Base-by-base conservation (phyloP, 805 yeast species). In the Suhomyces emberorum region DNA sequence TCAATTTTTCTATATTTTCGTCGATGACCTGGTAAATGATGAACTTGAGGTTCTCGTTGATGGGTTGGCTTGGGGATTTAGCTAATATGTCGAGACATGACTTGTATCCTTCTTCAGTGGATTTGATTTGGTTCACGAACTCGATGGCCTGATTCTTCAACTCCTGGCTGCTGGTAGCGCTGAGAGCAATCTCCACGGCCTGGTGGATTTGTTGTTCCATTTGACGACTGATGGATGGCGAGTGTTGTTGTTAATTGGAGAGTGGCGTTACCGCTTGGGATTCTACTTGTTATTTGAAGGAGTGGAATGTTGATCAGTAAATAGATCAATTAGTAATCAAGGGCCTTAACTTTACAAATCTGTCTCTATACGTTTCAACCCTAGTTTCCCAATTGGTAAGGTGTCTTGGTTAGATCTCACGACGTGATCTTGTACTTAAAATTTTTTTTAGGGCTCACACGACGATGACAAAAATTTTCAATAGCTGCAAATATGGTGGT, bases 101-200 rank as follows among this genome's bases (percentile, higher is more conserved):
- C 40, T 69, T 61, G 72, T 77, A 78, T 2, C 81, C 81, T 39
- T 76, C 74, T 18, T 65, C 65, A 4, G 81, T 69, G 23, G 70
- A 48, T 48, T 78, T 78, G 48, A 78, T 59, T 41, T 73, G 74
- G 41, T 69, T 68, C 44, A 77, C 72, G 53, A 74, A 77, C 16
- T 69, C 69, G 37, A 72, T 59, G 11, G 82, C 78, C 48, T 71
- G 69, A 34, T 44, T 77, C 52, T 80, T 81, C 33, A 87, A 64
- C 27, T 54, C 66, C 11, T 71, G 63, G 55, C 83, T 87, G 7
- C 81, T 74, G 17, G 80, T 69, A 20, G 85, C 82, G 57, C 79
- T 78, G 36, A 84, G 74, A 6, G 95, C 96, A 44, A 88, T 78
- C 44, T 77, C 81, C 32, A 89, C 93, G 28, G 95, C 96, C 63